Percentiles rank a stretch among this genome's conserved stretches.
Evolutionary conservation across 2,329 filamentous ascomycete species (phyloP).

Genomic region (Ploettnerulaceae sp.): DNA sequence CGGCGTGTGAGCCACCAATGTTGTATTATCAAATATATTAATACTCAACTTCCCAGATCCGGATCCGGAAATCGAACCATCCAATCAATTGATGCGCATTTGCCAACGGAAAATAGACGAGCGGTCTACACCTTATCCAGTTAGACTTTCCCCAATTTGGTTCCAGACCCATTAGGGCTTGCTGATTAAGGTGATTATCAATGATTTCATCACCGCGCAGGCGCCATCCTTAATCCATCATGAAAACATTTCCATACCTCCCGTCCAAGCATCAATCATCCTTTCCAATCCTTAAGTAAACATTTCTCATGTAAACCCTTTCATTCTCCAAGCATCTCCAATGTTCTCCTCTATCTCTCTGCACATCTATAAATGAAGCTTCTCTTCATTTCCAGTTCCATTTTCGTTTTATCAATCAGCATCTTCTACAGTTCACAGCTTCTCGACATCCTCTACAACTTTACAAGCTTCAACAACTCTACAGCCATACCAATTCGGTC

Average conservation of each 20-base stretch:
- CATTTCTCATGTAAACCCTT: constrained; percentile 3
- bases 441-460: constrained; percentile 22
- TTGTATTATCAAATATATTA: too few species aligned
- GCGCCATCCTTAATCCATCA: constrained; percentile 3
- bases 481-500: constrained; percentile 9
- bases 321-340: constrained; percentile 26
- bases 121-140: neutral
- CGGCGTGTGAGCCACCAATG: neutral
- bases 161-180: too few species aligned
- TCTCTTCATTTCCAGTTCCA: constrained; percentile 28
- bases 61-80: constrained; percentile 3
- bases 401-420: constrained; percentile 34
- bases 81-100: neutral
- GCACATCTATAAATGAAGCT: constrained; percentile 34
- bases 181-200: constrained; percentile 11
- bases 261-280: constrained; percentile 5
- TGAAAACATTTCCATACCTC: constrained; percentile 2
- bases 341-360: constrained; percentile 20
- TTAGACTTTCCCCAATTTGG: neutral
- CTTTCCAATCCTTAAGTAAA: constrained; percentile 22
- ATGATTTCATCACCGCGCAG: constrained; percentile 4
- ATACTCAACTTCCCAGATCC: too few species aligned
- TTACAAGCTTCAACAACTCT: constrained; percentile 15
- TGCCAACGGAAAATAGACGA: neutral
- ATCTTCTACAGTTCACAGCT: constrained; percentile 28